Evolutionary conservation across 1,139 yeast genomes (phyloP), one percentile per base, ranked within the genome.

Genomic region (Yueomyces sp.): DNA sequence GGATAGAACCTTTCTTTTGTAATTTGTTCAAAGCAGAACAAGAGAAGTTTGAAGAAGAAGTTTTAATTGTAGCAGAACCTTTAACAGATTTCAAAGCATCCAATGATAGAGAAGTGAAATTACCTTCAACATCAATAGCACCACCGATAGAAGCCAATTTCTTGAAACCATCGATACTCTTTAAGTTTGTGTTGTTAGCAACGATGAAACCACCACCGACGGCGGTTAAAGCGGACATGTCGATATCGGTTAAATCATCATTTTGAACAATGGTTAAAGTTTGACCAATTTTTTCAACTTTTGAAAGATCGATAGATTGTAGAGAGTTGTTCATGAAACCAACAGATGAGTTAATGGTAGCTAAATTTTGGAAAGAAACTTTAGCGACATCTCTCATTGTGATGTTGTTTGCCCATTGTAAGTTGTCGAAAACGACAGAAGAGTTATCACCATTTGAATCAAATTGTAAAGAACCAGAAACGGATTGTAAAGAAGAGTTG

Each of bases 151-250:
- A 65, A 63, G 72, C 66, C 61, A 91, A 75, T 56, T 73, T 64
- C 55, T 80, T 78, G 78, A 91, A 85, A 59, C 89, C 89, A 46
- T 71, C 70, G 62, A 91, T 72, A 47, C 73, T 60, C 45, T 62
- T 65, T 64, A 89, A 78, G 49, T 73, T 66, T 51, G 82, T 70
- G 79, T 91, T 91, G 78, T 86, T 86, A 52, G 82, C 76, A 61
- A 91, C 71, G 62, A 75, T 80, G 66, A 91, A 81, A 65, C 87
- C 93, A 75, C 97, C 97, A 62, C 85, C 85, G 59, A 91, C 70
- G 40, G 75, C 52, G 50, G 77, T 70, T 67, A 91, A 77, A 60
- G 72, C 63, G 46, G 85, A 72, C 75, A 87, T 82, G 52, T 81
- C 78, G 48, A 84, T 57, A 57, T 72, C 75, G 57, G 76, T 74